These are phyloP conservation scores for Curvularia hawaiiensis DNA, from an alignment of 2,329 filamentous ascomycete genomes.

Conservation along the genomic window DNA sequence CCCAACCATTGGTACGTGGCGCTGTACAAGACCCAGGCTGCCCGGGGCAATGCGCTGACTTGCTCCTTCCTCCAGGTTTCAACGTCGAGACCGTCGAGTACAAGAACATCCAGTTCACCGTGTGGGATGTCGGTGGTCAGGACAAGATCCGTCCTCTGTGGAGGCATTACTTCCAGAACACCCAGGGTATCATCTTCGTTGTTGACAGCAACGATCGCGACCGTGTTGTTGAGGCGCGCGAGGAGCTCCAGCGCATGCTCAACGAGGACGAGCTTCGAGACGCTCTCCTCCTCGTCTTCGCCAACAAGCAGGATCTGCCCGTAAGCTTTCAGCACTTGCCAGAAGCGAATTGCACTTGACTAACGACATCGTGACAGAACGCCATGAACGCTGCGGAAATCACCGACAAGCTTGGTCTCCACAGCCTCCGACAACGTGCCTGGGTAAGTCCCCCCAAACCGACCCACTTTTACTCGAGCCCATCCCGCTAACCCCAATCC, in stretches of 20 bases:
- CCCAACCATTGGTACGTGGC: constrained; percentile 76
- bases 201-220: constrained; percentile 93
- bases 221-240: constrained; percentile 89
- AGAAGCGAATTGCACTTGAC: constrained; percentile 5
- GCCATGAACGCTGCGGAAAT: constrained; percentile 99
- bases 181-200: constrained; percentile 97
- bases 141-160: constrained; percentile 98
- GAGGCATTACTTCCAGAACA: constrained; percentile 97
- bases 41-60: constrained; percentile 32
- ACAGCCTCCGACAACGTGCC: constrained; percentile 96
- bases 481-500: constrained; percentile 29
- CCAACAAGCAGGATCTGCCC: constrained; percentile 96
- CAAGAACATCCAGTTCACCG: constrained; percentile 99
- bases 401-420: constrained; percentile 99
- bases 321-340: constrained; percentile 57
- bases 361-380: constrained; percentile 64
- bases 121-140: constrained; percentile 98
- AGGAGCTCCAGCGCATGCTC: constrained; percentile 95
- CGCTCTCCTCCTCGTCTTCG: constrained; percentile 90
- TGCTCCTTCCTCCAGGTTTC: constrained; percentile 63
- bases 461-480: background rate
- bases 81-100: constrained; percentile 99
- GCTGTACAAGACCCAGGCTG: constrained; percentile 8
- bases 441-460: constrained; percentile 74
- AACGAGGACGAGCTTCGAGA: constrained; percentile 98